Conservation (phyloP, 768 basidiomycete species). For the Kwoniella europaea region DNA sequence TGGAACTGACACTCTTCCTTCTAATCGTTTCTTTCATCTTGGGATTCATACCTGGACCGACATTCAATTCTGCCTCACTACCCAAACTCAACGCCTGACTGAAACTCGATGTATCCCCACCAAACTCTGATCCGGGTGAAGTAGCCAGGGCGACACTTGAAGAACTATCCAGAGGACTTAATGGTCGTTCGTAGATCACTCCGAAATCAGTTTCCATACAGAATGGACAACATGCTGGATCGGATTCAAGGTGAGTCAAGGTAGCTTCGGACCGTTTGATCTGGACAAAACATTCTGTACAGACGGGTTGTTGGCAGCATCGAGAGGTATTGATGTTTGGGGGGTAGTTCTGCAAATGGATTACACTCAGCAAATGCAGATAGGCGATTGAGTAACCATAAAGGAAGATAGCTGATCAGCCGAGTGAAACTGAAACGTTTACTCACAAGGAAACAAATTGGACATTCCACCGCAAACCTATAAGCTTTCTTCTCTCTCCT, state of each 20-base stretch:
- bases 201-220: conserved; percentile 98
- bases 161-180: conserved; percentile 18
- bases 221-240: conserved; percentile 95
- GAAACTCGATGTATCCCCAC: conserved; percentile 33
- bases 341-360: conserved; percentile 79
- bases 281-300: conserved; percentile 98
- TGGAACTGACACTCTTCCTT: conserved; percentile 84
- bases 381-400: not conserved
- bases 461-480: conserved; percentile 86
- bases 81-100: conserved; percentile 40
- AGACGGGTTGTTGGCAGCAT: conserved; percentile 98
- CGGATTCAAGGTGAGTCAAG: conserved; percentile 90
- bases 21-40: conserved; percentile 53
- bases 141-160: conserved; percentile 37
- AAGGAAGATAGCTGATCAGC: not conserved
- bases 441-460: conserved; percentile 94
- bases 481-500: conserved; percentile 79
- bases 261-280: conserved; percentile 97
- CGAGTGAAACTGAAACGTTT: not conserved
- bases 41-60: conserved; percentile 47
- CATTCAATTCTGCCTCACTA: conserved; percentile 40
- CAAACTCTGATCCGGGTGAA: conserved; percentile 29
- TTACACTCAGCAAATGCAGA: too few species aligned
- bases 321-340: conserved; percentile 95
- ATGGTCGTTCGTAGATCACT: conserved; percentile 75